Conservation (phyloP, 2,329 filamentous ascomycete species). For the Nothomitra cinnamomea region DNA sequence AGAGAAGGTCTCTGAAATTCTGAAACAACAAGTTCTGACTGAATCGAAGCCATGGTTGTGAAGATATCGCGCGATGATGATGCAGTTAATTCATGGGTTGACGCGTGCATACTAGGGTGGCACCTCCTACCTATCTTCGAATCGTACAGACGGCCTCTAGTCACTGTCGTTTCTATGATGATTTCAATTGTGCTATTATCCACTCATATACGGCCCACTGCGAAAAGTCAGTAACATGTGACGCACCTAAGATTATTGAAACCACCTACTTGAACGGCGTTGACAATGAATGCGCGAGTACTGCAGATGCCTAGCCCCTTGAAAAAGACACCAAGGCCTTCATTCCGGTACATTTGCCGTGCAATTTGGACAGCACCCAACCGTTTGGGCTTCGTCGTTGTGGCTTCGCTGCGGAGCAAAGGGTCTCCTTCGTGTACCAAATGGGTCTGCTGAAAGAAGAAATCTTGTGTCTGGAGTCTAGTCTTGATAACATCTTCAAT, state of each 20-base stretch:
- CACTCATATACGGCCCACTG: slow-evolving; percentile 86
- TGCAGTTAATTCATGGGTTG: too few relatives aligned
- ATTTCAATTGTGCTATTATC: slow-evolving; percentile 43
- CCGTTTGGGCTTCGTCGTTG: slow-evolving; percentile 15
- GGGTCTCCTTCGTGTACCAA: slow-evolving; percentile 15
- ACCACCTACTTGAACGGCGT: slow-evolving; percentile 51
- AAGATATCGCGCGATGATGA: too few relatives aligned
- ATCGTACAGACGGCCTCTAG: too few relatives aligned
- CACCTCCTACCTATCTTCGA: too few relatives aligned
- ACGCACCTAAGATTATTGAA: background rate
- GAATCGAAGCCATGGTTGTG: too few relatives aligned
- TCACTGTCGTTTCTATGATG: slow-evolving; percentile 6
- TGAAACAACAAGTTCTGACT: too few relatives aligned
- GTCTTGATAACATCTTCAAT: slow-evolving; percentile 70
- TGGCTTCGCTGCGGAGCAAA: slow-evolving; percentile 18
- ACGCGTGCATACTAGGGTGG: too few relatives aligned
- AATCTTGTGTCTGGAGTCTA: slow-evolving; percentile 59
- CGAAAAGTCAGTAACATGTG: background rate
- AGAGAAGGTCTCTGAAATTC: too few relatives aligned
- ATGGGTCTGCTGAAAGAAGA: slow-evolving; percentile 9
- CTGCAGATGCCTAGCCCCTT: slow-evolving; percentile 67
- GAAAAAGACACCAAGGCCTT: slow-evolving; percentile 49
- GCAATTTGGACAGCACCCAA: slow-evolving; percentile 46
- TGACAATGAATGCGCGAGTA: slow-evolving; percentile 74
- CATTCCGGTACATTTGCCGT: slow-evolving; percentile 44